Evolutionary conservation across 768 basidiomycete genomes (phyloP), one percentile per base, ranked within the genome.

Genomic region (Imleria badia): DNA sequence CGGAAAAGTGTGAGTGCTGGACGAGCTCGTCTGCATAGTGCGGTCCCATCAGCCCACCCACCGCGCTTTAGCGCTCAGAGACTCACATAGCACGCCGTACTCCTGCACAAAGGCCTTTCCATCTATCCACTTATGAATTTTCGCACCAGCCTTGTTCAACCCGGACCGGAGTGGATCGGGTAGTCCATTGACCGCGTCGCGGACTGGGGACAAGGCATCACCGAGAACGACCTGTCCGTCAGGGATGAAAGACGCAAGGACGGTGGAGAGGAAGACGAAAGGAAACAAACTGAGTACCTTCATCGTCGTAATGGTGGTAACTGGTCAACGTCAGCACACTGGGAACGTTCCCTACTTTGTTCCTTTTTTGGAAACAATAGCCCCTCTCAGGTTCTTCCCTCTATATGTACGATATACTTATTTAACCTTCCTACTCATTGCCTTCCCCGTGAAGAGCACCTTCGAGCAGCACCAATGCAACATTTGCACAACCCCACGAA

Each of bases 1-100:
- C 60, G 36, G 84, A 78, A 50, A 75, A 75, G 15, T 75, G 71
- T 11, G 81, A 71, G 57, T 84, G 83, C 5, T 78, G 78, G 19
- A 88, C 75, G 19, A 86, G 76, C 66, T 90, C 87, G 64, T 88
- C 88, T 61, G 11, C 17, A n/a, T 17, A 10, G 38, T 23, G 23
- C 7, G 49, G n/a, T 19, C 23, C 15, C 15, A 45, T 59, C 36
- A 59, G 62, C 39, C 45, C 15, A 39, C 22, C 30, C 10, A 42
- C 29, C 19, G 22, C 9, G 7, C 11, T 20, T 8, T 9, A 49
- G 19, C 1, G n/a, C 17, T 19, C n/a, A 47, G 22, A 12, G 9
- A 77, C 87, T 71, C 62, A 92, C 91, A 92, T 40, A 81, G 72
- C 31, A 91, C 61, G n/a, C 80, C 84, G 46, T 88, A 78, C 73